These are phyloP conservation scores for Lablab purpureus DNA, from an alignment of 306 rosid species.

Conservation along the genomic window DNA sequence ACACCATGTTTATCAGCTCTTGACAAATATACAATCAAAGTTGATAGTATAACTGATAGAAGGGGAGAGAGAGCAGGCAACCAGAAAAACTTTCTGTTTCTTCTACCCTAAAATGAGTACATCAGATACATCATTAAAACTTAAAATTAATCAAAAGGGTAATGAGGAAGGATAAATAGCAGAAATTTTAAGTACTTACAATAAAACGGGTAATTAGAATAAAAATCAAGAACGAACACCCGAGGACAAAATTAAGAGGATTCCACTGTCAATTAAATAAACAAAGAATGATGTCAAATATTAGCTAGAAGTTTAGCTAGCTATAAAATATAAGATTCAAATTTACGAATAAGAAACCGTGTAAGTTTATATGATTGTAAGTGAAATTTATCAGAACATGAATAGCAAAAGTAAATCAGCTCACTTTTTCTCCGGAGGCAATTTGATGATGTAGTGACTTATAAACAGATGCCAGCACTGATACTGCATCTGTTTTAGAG, in stretches of 20 bases:
- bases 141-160: slow-evolving; percentile 3
- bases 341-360: not conserved
- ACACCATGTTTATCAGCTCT: slow-evolving; percentile 82
- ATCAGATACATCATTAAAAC: slow-evolving; percentile 4
- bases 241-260: slow-evolving; percentile 78
- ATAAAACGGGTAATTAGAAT: slow-evolving; percentile 68
- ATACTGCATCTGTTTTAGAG: slow-evolving; percentile 67
- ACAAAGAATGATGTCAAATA: slow-evolving; percentile 6
- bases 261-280: slow-evolving; percentile 60
- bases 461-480: slow-evolving; percentile 69
- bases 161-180: not conserved
- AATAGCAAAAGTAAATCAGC: slow-evolving; percentile 33
- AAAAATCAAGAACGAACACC: slow-evolving; percentile 79
- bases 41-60: slow-evolving; percentile 72
- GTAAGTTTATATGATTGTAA: not conserved
- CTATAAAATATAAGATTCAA: not conserved
- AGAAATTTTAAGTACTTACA: slow-evolving; percentile 58
- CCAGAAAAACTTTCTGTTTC: slow-evolving; percentile 79
- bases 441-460: slow-evolving; percentile 53
- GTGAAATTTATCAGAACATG: not conserved
- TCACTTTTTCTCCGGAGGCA: slow-evolving; percentile 47
- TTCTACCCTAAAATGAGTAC: slow-evolving; percentile 65
- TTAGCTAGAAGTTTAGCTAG: not conserved
- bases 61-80: slow-evolving; percentile 83
- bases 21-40: slow-evolving; percentile 71